Conservation (phyloP, 805 yeast genomes). For the Candida odintsovae region DNA sequence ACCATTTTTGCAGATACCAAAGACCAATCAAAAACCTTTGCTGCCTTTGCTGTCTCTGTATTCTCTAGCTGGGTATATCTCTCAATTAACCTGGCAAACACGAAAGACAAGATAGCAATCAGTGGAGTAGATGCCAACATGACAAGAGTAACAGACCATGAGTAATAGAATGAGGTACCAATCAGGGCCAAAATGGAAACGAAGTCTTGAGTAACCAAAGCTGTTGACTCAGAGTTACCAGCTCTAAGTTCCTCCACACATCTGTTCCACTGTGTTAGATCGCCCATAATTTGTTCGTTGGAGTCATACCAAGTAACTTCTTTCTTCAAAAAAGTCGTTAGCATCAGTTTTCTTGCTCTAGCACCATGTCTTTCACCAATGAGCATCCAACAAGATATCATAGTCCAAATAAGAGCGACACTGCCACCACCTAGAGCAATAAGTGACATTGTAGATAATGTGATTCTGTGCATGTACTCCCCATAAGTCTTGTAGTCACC, state of each 20-base stretch:
- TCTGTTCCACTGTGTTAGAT: conserved; percentile 58
- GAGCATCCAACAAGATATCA: conserved; percentile 55
- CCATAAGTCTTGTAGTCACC: conserved; percentile 27
- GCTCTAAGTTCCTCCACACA: conserved; percentile 68
- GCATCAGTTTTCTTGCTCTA: conserved; percentile 45
- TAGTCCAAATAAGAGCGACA: conserved; percentile 43
- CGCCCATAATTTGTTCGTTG: conserved; percentile 52
- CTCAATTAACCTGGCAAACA: conserved; percentile 48
- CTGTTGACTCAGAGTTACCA: conserved; percentile 63
- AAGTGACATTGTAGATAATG: conserved; percentile 35
- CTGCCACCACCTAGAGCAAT: conserved; percentile 42
- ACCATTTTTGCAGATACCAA: conserved; percentile 55
- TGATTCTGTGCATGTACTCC: conserved; percentile 33
- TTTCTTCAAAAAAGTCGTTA: conserved; percentile 38
- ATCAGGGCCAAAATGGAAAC: conserved; percentile 50
- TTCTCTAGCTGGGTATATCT: conserved; percentile 54
- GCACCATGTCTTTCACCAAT: conserved; percentile 68
- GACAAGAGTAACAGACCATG: conserved; percentile 82
- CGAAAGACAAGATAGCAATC: conserved; percentile 41
- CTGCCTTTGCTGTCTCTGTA: conserved; percentile 42
- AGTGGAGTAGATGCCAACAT: conserved; percentile 73
- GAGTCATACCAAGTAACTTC: conserved; percentile 60
- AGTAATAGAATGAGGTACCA: conserved; percentile 62
- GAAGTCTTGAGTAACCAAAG: conserved; percentile 46
- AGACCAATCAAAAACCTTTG: conserved; percentile 67